These are phyloP conservation scores for Venustampulla echinocandica DNA, from an alignment of 495 filamentous ascomycete species.

Conservation along the genomic window DNA sequence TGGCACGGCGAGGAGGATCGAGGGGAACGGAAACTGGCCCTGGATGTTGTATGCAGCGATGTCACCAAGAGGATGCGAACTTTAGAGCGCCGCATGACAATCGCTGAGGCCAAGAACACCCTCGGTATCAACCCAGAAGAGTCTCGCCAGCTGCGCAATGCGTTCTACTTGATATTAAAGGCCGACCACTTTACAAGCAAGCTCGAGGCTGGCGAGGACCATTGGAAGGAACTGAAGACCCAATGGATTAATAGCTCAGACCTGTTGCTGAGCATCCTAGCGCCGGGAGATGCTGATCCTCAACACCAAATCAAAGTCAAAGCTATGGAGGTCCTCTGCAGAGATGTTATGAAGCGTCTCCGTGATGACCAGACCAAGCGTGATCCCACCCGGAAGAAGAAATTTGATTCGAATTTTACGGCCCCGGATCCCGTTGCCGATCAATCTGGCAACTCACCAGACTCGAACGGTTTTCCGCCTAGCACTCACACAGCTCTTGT, in stretches of 20 bases:
- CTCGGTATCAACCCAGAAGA: conserved; percentile 66
- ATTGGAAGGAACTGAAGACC: conserved; percentile 61
- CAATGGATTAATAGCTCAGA: conserved; percentile 55
- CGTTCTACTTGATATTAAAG: conserved; percentile 59
- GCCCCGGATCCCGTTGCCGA: conserved; percentile 7
- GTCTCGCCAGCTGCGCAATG: conserved; percentile 53
- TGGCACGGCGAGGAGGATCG: conserved; percentile 39
- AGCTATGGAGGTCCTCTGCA: conserved; percentile 59
- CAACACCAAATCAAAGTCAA: conserved; percentile 48
- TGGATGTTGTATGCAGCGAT: conserved; percentile 74
- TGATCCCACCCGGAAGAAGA: conserved; percentile 46
- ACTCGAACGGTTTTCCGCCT: conserved; percentile 21
- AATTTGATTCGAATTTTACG: conserved; percentile 21
- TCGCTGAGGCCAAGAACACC: conserved; percentile 63
- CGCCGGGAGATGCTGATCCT: conserved; percentile 44
- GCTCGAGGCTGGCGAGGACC: conserved; percentile 58
- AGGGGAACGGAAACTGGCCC: conserved; percentile 50
- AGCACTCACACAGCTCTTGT: conserved; percentile 24
- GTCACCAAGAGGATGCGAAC: conserved; percentile 73
- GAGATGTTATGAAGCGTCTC: conserved; percentile 68
- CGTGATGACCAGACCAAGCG: conserved; percentile 56
- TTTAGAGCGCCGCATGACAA: conserved; percentile 50
- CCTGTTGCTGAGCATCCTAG: conserved; percentile 48
- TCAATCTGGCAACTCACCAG: neutral
- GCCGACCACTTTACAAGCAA: conserved; percentile 67